A percentile compares a stretch with the other conserved stretches of the same genome.
These are phyloP conservation scores for Metarhizium rileyi DNA, from an alignment of 2,329 filamentous ascomycete species.

Conservation along the genomic window DNA sequence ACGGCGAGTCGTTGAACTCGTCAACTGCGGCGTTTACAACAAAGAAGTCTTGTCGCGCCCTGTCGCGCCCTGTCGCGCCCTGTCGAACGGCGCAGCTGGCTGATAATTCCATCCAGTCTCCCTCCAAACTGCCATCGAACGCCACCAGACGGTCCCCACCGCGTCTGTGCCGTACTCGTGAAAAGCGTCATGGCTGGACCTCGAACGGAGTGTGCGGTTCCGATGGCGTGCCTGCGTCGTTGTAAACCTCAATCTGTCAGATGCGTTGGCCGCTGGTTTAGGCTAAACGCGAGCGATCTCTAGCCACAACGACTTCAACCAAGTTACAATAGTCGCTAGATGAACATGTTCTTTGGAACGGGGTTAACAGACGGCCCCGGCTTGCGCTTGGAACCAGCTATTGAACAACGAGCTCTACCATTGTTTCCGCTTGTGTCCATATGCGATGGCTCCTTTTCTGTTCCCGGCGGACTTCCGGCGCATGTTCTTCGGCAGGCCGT, in stretches of 20 bases:
- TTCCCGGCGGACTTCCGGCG: neutral
- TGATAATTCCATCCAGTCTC: neutral
- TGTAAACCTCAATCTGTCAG: neutral
- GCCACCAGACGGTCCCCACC: neutral
- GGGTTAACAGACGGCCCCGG: neutral
- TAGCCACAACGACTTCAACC: neutral
- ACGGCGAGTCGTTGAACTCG: neutral
- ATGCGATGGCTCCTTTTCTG: neutral
- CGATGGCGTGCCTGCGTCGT: neutral
- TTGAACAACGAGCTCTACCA: neutral
- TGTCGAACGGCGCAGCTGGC: neutral
- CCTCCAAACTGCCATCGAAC: neutral
- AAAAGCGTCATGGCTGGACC: neutral
- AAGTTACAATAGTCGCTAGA: neutral
- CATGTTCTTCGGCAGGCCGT: neutral
- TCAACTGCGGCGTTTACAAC: neutral
- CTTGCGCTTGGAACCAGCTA: neutral
- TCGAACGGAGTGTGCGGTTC: neutral
- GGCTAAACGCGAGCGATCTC: neutral
- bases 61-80: neutral
- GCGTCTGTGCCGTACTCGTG: neutral
- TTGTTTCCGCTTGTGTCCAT: neutral
- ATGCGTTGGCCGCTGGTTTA: neutral
- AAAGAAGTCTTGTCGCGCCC: neutral
- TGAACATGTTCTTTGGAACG: neutral